phyloP scores from a whole-genome alignment of 768 basidiomycete species.

The Rhodotorula diobovata region DNA sequence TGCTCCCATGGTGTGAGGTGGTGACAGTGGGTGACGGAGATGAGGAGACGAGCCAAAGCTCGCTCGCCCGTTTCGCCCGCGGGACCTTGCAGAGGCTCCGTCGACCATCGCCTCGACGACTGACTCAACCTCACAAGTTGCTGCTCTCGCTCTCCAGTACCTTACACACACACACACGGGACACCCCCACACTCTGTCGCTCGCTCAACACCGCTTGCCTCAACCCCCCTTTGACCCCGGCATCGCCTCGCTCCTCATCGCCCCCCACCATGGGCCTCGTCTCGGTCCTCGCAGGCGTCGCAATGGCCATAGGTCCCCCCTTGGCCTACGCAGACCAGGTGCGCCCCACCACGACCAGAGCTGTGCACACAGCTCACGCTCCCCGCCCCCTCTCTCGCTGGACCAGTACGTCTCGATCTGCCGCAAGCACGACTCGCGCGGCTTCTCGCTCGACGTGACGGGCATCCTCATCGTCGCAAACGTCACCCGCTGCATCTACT shows the following conservation, averaged over 20 bases:
- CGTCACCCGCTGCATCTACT: constrained; percentile 31
- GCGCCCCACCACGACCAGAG: neutral
- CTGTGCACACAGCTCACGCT: neutral
- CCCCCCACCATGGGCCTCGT: constrained; percentile 9
- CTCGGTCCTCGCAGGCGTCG: constrained; percentile 5
- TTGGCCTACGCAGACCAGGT: constrained; percentile 35
- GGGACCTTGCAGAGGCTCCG: too few relatives aligned
- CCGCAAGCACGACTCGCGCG: constrained; percentile 26
- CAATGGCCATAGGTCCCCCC: constrained; percentile 34
- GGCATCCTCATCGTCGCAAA: constrained; percentile 40
- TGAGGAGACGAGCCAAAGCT: too few relatives aligned
- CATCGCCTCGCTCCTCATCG: too few relatives aligned
- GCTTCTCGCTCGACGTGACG: constrained; percentile 36
- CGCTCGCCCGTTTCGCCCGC: too few relatives aligned
- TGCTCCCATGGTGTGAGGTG: constrained; percentile 19
- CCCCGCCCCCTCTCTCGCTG: neutral
- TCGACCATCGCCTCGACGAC: too few relatives aligned
- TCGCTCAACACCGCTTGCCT: neutral
- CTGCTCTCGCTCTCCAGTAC: too few relatives aligned
- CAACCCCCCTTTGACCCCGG: too few relatives aligned
- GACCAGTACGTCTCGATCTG: constrained; percentile 35
- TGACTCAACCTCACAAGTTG: too few relatives aligned
- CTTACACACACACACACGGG: too few relatives aligned
- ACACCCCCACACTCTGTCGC: too few relatives aligned
- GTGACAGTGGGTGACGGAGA: too few relatives aligned